Percentiles rank a stretch among this genome's conserved stretches.
Evolutionary conservation across 345 rosid genomes (phyloP).

Genomic region (Bruguiera sexangula): DNA sequence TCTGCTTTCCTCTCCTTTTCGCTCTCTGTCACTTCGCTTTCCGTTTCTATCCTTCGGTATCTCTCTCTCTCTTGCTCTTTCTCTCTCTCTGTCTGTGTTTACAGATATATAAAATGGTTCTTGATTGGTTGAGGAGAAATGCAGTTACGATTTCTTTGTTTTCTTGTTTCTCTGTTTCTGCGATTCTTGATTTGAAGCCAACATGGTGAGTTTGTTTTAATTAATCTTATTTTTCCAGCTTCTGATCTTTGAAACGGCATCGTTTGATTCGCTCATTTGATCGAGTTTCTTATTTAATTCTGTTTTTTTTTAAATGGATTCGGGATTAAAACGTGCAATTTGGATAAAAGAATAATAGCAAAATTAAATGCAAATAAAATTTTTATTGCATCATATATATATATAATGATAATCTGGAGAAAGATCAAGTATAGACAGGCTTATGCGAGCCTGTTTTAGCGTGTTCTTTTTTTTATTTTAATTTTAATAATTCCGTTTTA

Average conservation of each 20-base stretch:
- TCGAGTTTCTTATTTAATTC: not conserved
- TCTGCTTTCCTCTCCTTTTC: not conserved
- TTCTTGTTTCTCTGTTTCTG: not conserved
- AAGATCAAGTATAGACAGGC: too few species aligned
- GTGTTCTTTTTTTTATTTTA: too few species aligned
- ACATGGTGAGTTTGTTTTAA: not conserved
- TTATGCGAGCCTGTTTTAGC: too few species aligned
- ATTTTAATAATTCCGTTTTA: too few species aligned
- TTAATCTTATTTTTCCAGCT: not conserved
- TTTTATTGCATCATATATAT: too few species aligned
- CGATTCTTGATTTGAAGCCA: not conserved
- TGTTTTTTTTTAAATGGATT: not conserved
- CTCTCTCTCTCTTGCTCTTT: not conserved
- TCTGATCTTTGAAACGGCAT: too few species aligned
- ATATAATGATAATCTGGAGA: too few species aligned
- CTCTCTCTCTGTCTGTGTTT: not conserved
- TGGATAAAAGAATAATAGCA: too few species aligned
- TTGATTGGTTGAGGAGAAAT: not conserved
- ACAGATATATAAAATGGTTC: not conserved
- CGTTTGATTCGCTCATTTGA: not conserved
- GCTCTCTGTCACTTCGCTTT: not conserved
- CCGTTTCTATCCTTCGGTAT: not conserved
- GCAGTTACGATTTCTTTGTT: too few species aligned
- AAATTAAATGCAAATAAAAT: too few species aligned
- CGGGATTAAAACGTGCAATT: too few species aligned